A percentile compares a stretch with the other conserved stretches of the same genome.
These are phyloP conservation scores for Persicaria maculosa DNA, from an alignment of 148 eudicot species.

Conservation along the genomic window DNA sequence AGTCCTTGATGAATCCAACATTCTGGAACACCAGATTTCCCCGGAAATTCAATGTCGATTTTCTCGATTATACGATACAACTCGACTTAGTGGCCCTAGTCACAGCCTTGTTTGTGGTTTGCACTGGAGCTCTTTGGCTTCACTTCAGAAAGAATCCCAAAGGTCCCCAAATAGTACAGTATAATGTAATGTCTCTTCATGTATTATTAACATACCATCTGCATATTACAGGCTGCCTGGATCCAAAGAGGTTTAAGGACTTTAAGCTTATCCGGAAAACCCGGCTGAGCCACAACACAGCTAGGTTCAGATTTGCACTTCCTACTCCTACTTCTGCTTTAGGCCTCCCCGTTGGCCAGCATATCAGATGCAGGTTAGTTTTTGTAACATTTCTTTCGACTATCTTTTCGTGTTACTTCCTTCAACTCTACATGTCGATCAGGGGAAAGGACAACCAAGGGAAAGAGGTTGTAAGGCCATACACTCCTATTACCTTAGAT, in stretches of 20 bases:
- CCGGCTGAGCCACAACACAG: slow-evolving; percentile 32
- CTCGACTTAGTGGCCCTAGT: slow-evolving; percentile 7
- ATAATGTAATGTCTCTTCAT: no score
- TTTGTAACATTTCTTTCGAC: not conserved
- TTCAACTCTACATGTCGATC: not conserved
- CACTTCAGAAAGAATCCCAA: slow-evolving; percentile 22
- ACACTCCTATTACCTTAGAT: slow-evolving; percentile 39
- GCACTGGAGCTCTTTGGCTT: slow-evolving; percentile 14
- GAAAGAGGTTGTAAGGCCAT: slow-evolving; percentile 27
- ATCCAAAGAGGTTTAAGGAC: slow-evolving; percentile 27
- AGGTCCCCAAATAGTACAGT: slow-evolving; percentile 14
- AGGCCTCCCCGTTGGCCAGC: slow-evolving; percentile 40
- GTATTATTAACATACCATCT: not conserved
- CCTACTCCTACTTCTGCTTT: slow-evolving; percentile 34
- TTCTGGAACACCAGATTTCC: not conserved
- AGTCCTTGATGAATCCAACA: not conserved
- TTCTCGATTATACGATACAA: not conserved
- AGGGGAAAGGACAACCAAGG: slow-evolving; percentile 36
- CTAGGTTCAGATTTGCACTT: slow-evolving; percentile 34
- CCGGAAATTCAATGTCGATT: not conserved
- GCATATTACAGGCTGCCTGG: slow-evolving; percentile 29
- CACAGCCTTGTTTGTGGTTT: slow-evolving; percentile 20
- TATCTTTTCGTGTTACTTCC: not conserved
- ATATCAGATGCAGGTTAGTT: slow-evolving; percentile 39
- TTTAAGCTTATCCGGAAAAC: slow-evolving; percentile 36